Conservation (phyloP, 257 asterid genomes). For the Ilex aquifolium region DNA sequence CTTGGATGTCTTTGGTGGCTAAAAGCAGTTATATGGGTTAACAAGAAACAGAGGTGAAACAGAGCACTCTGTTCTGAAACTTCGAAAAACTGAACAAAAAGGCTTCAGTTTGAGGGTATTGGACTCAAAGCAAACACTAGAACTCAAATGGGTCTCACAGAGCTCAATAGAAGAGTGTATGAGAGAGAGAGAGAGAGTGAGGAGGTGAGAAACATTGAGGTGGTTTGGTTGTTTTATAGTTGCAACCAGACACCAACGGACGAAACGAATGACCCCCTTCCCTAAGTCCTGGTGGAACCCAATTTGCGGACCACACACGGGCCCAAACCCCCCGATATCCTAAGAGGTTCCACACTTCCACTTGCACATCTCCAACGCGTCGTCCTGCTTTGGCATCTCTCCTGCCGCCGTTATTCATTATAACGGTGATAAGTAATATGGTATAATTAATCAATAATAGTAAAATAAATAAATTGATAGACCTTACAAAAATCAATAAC, state of each 20-base stretch:
- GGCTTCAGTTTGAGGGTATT: not conserved
- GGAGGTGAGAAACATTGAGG: slow-evolving; percentile 31
- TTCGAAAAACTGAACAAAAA: slow-evolving; percentile 7
- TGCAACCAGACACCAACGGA: slow-evolving; percentile 37
- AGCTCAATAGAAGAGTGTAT: not conserved
- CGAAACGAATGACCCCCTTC: slow-evolving; percentile 22
- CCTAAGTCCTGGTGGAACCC: slow-evolving; percentile 23
- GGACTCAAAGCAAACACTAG: not conserved
- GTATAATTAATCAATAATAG: too few relatives aligned
- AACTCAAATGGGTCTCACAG: slow-evolving; percentile 9
- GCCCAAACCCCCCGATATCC: slow-evolving; percentile 30
- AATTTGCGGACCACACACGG: not conserved
- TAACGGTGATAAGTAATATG: too few relatives aligned
- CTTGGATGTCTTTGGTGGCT: too few relatives aligned
- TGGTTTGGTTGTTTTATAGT: slow-evolving; percentile 56
- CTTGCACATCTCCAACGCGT: too few relatives aligned
- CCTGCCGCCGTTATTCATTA: too few relatives aligned
- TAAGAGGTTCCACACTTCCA: slow-evolving; percentile 15
- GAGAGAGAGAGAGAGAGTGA: slow-evolving; percentile 10
- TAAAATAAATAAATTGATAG: too few relatives aligned
- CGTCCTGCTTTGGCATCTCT: too few relatives aligned
- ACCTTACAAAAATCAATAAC: too few relatives aligned
- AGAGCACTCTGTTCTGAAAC: not conserved
- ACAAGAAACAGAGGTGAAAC: too few relatives aligned
- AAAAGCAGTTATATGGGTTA: too few relatives aligned